Evolutionary conservation across 2,329 filamentous ascomycete species (phyloP), one percentile per base, ranked within the genome.

Genomic region (Volutella citrinella): DNA sequence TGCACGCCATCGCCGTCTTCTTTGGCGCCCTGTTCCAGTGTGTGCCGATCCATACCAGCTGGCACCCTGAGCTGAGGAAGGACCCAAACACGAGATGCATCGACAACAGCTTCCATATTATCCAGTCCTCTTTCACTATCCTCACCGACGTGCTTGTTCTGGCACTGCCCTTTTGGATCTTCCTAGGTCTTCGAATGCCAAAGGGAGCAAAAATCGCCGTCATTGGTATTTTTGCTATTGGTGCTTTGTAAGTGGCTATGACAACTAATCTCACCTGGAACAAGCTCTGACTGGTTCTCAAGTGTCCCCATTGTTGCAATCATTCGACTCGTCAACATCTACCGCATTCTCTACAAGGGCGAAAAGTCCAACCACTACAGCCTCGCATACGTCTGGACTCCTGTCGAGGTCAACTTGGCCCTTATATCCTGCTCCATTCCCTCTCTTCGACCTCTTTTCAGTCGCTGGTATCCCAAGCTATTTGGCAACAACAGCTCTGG

Each of bases 61-160:
- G 63, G 56, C 42, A 61, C 6, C 37, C 36, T 1, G 32, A 41
- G 1, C 17, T 54, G 13, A 31, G 27, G 40, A 44, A 16, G 34
- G 51, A 49, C 4, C 43, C 44, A 1, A 43, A 43, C 9, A 53
- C 54, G 1, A 54, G 51, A 7, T 69, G 66, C 24, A 52, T 69
- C 23, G 42, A 58, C 10, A 46, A 47, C 2, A 42, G 40, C 21
- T 49, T 56, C 20, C 64, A 64, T 35, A 53, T 67, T 5, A 43
- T 57, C 10, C 54, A 49, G 10, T 57, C 63, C 4, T 53, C 51
- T 2, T 43, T 68, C 12, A 66, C 61, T 12, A 66, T 70, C 19
- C 23, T 66, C 7, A 66, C 63, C 9, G 67, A 69, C 20, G 43
- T 68, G 1, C 41, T 68, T 27, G 55, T 66, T 6, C 49, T 68